Percentiles rank a stretch among this genome's conserved stretches.
These are phyloP conservation scores for Boletus sp. DNA, from an alignment of 1,284 basidiomycete genomes.

Conservation along the genomic window DNA sequence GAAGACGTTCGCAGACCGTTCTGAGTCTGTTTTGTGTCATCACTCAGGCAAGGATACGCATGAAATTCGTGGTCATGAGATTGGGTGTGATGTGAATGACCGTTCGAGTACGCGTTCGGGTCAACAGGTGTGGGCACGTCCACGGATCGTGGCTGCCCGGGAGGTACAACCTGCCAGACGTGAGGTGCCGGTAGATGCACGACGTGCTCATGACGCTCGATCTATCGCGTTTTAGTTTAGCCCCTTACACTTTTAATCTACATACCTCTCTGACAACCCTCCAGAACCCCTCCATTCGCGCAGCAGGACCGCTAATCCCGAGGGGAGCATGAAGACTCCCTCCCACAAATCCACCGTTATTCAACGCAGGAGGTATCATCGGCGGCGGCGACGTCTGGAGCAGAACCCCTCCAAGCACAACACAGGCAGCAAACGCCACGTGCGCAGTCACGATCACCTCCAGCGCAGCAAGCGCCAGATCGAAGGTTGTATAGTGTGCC, in stretches of 20 bases:
- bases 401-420: constrained; percentile 76
- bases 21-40: neutral
- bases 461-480: constrained; percentile 70
- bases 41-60: neutral
- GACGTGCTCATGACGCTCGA: constrained; percentile 76
- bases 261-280: constrained; percentile 75
- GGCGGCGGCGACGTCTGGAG: constrained; percentile 77
- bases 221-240: constrained; percentile 36
- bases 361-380: constrained; percentile 28
- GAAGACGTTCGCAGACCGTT: constrained; percentile 16
- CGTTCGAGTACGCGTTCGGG: constrained; percentile 8
- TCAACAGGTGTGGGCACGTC: neutral
- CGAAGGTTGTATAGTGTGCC: constrained; percentile 59
- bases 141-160: constrained; percentile 23
- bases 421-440: constrained; percentile 76
- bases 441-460: constrained; percentile 76
- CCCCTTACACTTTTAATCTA: neutral
- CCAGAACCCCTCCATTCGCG: constrained; percentile 68
- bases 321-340: neutral
- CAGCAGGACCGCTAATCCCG: constrained; percentile 8
- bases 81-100: constrained; percentile 12
- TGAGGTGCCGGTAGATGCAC: constrained; percentile 76
- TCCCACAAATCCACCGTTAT: constrained; percentile 12
- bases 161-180: constrained; percentile 78
- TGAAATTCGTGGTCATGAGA: neutral